Percentiles rank a stretch among this genome's conserved stretches.
Conservation (phyloP, 305 asterid species). For the Fraxinus greggii region DNA sequence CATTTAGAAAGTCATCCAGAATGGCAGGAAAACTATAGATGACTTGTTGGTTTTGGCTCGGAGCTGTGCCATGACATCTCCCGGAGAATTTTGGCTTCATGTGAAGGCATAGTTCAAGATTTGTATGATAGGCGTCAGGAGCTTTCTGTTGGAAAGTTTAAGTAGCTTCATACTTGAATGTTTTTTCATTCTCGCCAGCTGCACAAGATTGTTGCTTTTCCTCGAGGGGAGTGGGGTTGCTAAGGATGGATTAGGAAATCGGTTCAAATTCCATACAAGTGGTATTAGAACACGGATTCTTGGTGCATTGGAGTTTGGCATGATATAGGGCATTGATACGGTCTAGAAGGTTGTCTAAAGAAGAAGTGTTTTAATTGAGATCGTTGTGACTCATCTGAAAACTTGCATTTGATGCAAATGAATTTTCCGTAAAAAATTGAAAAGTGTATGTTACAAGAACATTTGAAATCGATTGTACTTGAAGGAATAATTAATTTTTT, state of each 20-base stretch:
- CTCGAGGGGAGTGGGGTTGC: constrained; percentile 94
- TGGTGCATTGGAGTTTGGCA: too few relatives aligned
- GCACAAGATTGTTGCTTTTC: constrained; percentile 89
- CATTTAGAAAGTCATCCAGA: constrained; percentile 90
- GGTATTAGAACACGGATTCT: too few relatives aligned
- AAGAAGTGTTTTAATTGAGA: too few relatives aligned
- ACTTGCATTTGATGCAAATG: too few relatives aligned
- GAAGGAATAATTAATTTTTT: too few relatives aligned
- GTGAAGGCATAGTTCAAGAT: constrained; percentile 98
- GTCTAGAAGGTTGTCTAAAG: too few relatives aligned
- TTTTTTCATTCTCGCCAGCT: constrained; percentile 94
- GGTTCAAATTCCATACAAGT: too few relatives aligned
- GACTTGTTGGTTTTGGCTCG: constrained; percentile 90
- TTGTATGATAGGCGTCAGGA: constrained; percentile 96
- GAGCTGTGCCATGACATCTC: constrained; percentile 91
- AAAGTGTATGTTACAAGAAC: too few relatives aligned
- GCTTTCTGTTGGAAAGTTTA: constrained; percentile 83
- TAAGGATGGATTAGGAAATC: constrained; percentile 47
- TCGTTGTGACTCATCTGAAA: too few relatives aligned
- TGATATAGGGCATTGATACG: too few relatives aligned
- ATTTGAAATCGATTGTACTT: too few relatives aligned
- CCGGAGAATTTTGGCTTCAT: constrained; percentile 99
- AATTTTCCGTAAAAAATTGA: too few relatives aligned
- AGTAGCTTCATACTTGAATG: constrained; percentile 97
- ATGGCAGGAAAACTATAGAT: constrained; percentile 94